phyloP scores from a whole-genome alignment of 139 green algal genomes.

The Coelastrella sp. region DNA sequence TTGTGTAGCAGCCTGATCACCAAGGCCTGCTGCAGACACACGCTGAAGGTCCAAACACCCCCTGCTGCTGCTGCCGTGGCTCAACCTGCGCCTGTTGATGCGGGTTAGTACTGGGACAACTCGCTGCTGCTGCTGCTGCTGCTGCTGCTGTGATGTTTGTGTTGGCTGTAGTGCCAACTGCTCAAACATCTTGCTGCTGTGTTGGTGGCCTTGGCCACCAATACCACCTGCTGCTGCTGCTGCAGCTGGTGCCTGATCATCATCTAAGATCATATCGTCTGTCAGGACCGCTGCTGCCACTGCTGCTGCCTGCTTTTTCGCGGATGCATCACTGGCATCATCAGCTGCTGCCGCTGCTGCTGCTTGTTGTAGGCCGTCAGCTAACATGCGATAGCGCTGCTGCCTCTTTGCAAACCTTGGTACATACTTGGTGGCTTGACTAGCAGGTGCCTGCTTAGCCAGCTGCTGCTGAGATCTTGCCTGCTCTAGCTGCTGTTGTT shows the following conservation, averaged over 20 bases:
- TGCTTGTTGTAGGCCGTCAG: slow-evolving; percentile 26
- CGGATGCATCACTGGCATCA: not conserved
- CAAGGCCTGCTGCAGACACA: not conserved
- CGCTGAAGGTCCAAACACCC: not conserved
- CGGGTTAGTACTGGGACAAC: not conserved
- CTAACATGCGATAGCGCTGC: slow-evolving; percentile 21
- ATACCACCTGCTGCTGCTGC: slow-evolving; percentile 7
- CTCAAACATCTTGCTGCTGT: not conserved
- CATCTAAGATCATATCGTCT: not conserved
- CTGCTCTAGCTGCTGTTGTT: slow-evolving; percentile 1
- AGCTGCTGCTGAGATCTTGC: too few species aligned
- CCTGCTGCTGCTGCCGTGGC: not conserved
- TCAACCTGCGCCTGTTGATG: not conserved
- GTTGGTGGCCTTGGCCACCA: not conserved
- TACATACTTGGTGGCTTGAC: not conserved
- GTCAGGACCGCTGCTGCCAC: not conserved
- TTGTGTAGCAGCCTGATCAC: not conserved
- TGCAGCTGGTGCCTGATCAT: not conserved
- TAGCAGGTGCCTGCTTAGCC: not conserved
- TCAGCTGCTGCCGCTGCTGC: not conserved
- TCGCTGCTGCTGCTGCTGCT: not conserved
- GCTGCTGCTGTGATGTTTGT: not conserved
- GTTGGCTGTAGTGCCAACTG: not conserved
- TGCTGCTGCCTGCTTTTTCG: not conserved
- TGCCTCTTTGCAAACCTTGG: slow-evolving; percentile 23